Conservation (phyloP, 2,329 filamentous ascomycete genomes). For the Corynespora cassiicola region DNA sequence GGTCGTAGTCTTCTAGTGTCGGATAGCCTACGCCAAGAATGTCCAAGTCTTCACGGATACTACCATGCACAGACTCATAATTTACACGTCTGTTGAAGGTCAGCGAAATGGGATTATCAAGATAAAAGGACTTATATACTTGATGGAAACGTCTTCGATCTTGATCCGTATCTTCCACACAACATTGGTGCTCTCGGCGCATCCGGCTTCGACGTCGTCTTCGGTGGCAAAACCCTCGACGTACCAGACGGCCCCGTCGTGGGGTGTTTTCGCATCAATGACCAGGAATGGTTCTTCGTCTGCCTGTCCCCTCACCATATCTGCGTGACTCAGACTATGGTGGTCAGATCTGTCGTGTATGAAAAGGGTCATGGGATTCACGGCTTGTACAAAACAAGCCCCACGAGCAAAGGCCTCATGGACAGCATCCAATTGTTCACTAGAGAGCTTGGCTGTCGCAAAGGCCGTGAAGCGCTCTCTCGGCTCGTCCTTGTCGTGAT, state of each 20-base stretch:
- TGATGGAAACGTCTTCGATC: constrained; percentile 10
- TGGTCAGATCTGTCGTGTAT: constrained; percentile 11
- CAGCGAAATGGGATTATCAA: neutral
- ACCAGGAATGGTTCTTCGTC: constrained; percentile 6
- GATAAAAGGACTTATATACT: constrained; percentile 5
- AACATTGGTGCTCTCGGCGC: constrained; percentile 13
- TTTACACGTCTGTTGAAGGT: constrained; percentile 1
- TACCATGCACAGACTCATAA: constrained; percentile 6
- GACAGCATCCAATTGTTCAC: constrained; percentile 11
- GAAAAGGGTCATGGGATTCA: constrained; percentile 7
- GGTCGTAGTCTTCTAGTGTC: constrained; percentile 4
- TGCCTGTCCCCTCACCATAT: constrained; percentile 6
- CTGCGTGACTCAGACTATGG: constrained; percentile 4
- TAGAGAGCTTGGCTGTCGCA: constrained; percentile 9
- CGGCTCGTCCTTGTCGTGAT: constrained; percentile 1
- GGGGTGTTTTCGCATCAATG: constrained; percentile 11
- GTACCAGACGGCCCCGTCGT: constrained; percentile 13
- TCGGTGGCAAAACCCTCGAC: constrained; percentile 9
- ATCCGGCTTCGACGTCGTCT: constrained; percentile 10
- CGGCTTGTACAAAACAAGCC: constrained; percentile 3
- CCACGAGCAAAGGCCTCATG: constrained; percentile 12
- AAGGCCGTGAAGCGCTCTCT: constrained; percentile 7
- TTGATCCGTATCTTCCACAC: constrained; percentile 17
- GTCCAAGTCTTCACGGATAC: constrained; percentile 13
- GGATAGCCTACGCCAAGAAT: constrained; percentile 4